Evolutionary conservation across 257 asterid species (phyloP).

Genomic region (Nicotiana obtusifolia): DNA sequence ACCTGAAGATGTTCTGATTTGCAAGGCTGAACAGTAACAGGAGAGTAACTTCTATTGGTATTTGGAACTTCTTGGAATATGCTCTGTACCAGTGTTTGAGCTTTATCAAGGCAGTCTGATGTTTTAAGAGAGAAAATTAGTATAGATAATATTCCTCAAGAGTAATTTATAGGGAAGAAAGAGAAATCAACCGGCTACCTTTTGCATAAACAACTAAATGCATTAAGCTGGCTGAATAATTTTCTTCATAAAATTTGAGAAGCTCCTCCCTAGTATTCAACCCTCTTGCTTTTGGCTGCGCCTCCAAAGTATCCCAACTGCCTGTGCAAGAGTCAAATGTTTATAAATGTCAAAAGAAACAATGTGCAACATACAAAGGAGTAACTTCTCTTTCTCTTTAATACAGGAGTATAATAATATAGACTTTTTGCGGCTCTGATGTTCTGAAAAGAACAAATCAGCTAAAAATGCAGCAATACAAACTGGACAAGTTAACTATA

Average conservation of each 20-base stretch:
- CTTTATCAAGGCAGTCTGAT: slow-evolving; percentile 70
- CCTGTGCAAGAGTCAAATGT: slow-evolving; percentile 39
- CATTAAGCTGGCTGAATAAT: slow-evolving; percentile 94
- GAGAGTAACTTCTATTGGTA: slow-evolving; percentile 40
- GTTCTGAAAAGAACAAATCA: no score
- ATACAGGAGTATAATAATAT: not conserved
- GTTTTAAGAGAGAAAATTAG: slow-evolving; percentile 18
- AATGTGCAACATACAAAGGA: not conserved
- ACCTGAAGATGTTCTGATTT: slow-evolving; percentile 84
- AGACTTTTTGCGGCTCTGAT: no score
- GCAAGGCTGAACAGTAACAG: slow-evolving; percentile 78
- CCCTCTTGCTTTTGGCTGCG: slow-evolving; percentile 77
- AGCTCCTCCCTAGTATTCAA: slow-evolving; percentile 84
- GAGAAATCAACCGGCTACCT: slow-evolving; percentile 44
- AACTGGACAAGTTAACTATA: no score
- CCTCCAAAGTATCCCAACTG: slow-evolving; percentile 93
- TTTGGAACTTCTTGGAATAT: slow-evolving; percentile 76
- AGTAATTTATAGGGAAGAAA: not conserved
- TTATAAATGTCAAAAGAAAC: not conserved
- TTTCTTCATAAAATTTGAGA: slow-evolving; percentile 63
- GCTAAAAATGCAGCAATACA: no score
- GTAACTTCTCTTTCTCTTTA: not conserved
- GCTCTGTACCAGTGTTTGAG: slow-evolving; percentile 67
- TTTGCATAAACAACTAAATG: slow-evolving; percentile 86
- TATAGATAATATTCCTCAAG: not conserved